Evolutionary conservation across 2,329 filamentous ascomycete species (phyloP), one percentile per base, ranked within the genome.

Genomic region (Pseudopyrenochaeta lycopersici): DNA sequence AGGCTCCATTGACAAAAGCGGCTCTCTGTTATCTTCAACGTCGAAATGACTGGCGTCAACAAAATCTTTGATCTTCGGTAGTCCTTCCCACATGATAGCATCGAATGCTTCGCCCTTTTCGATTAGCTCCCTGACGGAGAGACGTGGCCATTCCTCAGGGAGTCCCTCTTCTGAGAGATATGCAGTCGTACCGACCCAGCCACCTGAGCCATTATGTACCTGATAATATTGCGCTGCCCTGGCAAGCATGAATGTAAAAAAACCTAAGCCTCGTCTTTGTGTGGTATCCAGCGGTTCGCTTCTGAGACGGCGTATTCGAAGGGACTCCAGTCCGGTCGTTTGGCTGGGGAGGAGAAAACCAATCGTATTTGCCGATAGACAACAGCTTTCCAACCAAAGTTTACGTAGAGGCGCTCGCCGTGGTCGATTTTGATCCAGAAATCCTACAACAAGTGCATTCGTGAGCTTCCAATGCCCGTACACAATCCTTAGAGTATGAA

Each of bases 381-480:
- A 74, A 51, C 76, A 78, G 46, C 75, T 79, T 48, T 82, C 80
- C 3, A 82, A 64, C 80, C 80, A 82, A 4, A 82, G 69, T 46
- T 68, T 76, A 10, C 74, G 70, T 12, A 81, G 52, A 2, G 71
- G 71, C 7, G 66, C 57, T 15, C 56, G 57, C 2, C 67, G 66
- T 10, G 65, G 56, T 15, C 74, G 60, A 2, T 49, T 18, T 12
- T 63, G 62, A 38, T 77, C 69, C 23, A 81, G 71, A 54, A 81
- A 75, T 23, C 74, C 75, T 2, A 73, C 58, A 7, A 82, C 36
- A 10, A 82, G 65, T 4, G 64, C 71, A 21, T 73, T 73, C 1
- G 74, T 77, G 10, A 82, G 54, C 31, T 66, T 67, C 50, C 73
- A 75, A 56, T 82, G 79, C 0, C 79, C 79, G 43, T 77, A 75